These are phyloP conservation scores for Teratosphaeria epicoccoides DNA, from an alignment of 2,329 filamentous ascomycete species.

Conservation along the genomic window DNA sequence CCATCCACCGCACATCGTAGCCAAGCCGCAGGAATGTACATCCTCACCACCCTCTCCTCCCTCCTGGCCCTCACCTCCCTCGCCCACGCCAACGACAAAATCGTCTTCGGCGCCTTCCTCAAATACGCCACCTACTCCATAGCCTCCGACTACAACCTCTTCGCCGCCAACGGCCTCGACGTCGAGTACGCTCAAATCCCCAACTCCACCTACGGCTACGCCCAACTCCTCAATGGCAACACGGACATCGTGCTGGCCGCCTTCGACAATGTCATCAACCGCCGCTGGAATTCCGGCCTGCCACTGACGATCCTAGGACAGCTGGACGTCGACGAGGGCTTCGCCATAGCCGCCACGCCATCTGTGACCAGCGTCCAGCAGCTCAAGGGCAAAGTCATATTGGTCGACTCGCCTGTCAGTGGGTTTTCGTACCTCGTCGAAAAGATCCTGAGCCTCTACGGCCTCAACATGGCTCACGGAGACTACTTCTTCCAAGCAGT, in stretches of 20 bases:
- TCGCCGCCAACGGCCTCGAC: not conserved
- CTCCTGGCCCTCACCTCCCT: too few relatives aligned
- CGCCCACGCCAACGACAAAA: too few relatives aligned
- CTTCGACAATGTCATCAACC: constrained; percentile 1
- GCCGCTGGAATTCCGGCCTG: not conserved
- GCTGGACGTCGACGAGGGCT: not conserved
- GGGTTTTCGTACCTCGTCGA: not conserved
- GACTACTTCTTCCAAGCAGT: not conserved
- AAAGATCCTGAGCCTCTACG: not conserved
- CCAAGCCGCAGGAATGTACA: too few relatives aligned
- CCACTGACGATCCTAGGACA: not conserved
- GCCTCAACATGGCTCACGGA: not conserved
- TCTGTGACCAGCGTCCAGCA: not conserved
- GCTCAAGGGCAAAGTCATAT: not conserved
- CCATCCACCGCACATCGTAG: too few relatives aligned
- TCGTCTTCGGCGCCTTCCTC: not conserved
- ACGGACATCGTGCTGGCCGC: constrained; percentile 1
- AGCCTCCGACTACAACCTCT: not conserved
- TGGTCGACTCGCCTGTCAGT: not conserved
- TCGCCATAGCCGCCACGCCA: not conserved
- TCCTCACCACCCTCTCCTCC: too few relatives aligned
- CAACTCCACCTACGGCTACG: constrained; percentile 2
- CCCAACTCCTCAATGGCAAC: not conserved
- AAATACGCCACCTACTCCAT: not conserved
- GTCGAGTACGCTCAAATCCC: not conserved